Percentiles rank a stretch among this genome's conserved stretches.
These are phyloP conservation scores for Geosmithia putterillii DNA, from an alignment of 2,329 filamentous ascomycete genomes.

Conservation along the genomic window DNA sequence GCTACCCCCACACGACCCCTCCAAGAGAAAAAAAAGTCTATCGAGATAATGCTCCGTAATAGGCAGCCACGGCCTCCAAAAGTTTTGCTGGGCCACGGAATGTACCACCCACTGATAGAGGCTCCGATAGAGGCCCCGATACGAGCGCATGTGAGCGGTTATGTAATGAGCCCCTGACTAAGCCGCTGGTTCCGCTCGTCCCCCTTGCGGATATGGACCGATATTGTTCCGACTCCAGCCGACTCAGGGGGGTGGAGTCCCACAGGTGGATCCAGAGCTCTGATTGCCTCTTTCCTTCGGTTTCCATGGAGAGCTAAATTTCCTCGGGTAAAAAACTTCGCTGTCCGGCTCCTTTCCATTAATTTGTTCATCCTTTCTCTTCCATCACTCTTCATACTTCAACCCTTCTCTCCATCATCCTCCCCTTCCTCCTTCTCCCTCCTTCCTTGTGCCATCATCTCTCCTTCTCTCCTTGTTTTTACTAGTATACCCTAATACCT, in stretches of 20 bases:
- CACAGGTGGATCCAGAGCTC: constrained; percentile 3
- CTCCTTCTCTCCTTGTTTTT: constrained; percentile 19
- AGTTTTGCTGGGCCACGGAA: neutral
- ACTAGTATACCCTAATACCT: constrained; percentile 16
- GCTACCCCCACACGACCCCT: neutral
- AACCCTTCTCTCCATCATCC: constrained; percentile 7
- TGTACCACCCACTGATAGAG: too few relatives aligned
- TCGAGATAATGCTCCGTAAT: neutral
- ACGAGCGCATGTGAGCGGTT: neutral
- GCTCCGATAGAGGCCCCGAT: neutral
- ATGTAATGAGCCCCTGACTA: too few relatives aligned
- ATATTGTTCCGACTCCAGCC: constrained; percentile 16
- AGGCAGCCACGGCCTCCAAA: neutral
- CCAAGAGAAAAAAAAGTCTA: neutral
- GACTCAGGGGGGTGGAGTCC: constrained; percentile 9
- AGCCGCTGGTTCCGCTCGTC: too few relatives aligned
- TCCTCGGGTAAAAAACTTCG: constrained; percentile 24
- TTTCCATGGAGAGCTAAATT: constrained; percentile 20
- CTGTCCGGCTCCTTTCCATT: constrained; percentile 7
- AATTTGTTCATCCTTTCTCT: constrained; percentile 1
- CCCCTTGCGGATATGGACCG: too few relatives aligned
- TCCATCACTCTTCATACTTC: constrained; percentile 9
- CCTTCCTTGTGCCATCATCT: constrained; percentile 19
- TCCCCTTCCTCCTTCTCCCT: constrained; percentile 8
- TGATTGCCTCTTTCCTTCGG: constrained; percentile 25